Percentiles rank a stretch among this genome's conserved stretches.
Evolutionary conservation across 768 basidiomycete species (phyloP).

Genomic region (Psilocybe tampanensis): DNA sequence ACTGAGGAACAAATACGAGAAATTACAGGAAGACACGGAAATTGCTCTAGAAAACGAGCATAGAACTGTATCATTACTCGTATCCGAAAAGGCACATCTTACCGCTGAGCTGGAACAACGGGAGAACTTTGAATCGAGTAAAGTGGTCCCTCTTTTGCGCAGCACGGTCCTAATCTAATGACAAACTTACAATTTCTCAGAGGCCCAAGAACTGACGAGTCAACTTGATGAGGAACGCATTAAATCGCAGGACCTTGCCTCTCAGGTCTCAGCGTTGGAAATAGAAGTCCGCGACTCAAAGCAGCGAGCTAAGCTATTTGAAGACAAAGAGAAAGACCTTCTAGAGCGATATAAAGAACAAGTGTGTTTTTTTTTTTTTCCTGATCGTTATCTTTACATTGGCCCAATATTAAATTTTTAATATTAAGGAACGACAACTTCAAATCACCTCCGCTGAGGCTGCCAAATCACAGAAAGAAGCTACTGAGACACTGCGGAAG

Average conservation of each 20-base stretch:
- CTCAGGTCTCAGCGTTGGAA: slow-evolving; percentile 46
- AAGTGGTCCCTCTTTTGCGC: slow-evolving; percentile 19
- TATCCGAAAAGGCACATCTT: slow-evolving; percentile 70
- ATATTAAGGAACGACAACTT: slow-evolving; percentile 72
- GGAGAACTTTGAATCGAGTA: slow-evolving; percentile 64
- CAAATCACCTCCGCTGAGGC: slow-evolving; percentile 60
- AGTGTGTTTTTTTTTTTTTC: slow-evolving; percentile 31
- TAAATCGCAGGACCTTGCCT: slow-evolving; percentile 40
- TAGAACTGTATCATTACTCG: slow-evolving; percentile 76
- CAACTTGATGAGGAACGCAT: slow-evolving; percentile 44
- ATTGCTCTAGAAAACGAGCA: slow-evolving; percentile 54
- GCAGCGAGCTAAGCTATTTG: slow-evolving; percentile 41
- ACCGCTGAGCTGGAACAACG: slow-evolving; percentile 59
- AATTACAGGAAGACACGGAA: slow-evolving; percentile 35
- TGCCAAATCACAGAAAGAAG: slow-evolving; percentile 53
- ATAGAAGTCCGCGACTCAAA: slow-evolving; percentile 37
- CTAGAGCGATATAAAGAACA: slow-evolving; percentile 56
- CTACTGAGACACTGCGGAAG: slow-evolving; percentile 55
- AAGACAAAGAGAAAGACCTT: slow-evolving; percentile 56
- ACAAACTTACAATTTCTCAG: slow-evolving; percentile 31
- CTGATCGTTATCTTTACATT: not conserved
- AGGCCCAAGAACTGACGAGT: slow-evolving; percentile 43
- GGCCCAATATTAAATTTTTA: slow-evolving; percentile 17
- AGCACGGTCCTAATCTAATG: slow-evolving; percentile 6
- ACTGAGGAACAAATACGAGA: slow-evolving; percentile 31